These are phyloP conservation scores for Phaeosphaeriaceae sp. DNA, from an alignment of 2,329 filamentous ascomycete species.

Conservation along the genomic window DNA sequence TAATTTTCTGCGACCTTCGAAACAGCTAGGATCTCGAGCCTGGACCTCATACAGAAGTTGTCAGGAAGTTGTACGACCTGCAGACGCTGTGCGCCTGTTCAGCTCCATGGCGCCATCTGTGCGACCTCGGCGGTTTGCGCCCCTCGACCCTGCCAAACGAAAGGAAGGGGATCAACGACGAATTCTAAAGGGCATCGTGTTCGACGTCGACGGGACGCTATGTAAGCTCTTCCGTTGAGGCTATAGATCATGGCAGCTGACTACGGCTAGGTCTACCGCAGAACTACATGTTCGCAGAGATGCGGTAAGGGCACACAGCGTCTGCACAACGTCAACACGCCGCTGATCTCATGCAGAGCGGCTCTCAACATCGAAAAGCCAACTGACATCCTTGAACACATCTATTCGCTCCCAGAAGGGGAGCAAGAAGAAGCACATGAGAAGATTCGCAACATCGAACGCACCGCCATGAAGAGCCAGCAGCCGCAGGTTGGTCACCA, in stretches of 20 bases:
- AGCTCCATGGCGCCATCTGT: conserved; percentile 23
- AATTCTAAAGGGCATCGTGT: conserved; percentile 69
- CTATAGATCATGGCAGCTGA: conserved; percentile 9
- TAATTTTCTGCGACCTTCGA: conserved; percentile 4
- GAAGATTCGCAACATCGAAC: conserved; percentile 81
- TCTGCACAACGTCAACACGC: background rate
- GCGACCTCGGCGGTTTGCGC: conserved; percentile 58
- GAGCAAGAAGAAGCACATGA: conserved; percentile 72
- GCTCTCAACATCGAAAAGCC: conserved; percentile 74
- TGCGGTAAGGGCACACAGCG: conserved; percentile 64
- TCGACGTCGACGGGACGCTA: conserved; percentile 94
- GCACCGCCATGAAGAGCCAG: conserved; percentile 79
- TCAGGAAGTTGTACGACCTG: background rate
- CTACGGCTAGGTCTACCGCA: conserved; percentile 74
- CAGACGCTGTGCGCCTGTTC: conserved; percentile 1
- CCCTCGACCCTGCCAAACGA: conserved; percentile 50
- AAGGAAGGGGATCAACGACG: conserved; percentile 48
- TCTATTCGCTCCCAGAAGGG: conserved; percentile 73
- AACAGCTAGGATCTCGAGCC: conserved; percentile 1
- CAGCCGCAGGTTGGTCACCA: conserved; percentile 69
- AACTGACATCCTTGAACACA: conserved; percentile 87
- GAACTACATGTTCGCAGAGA: conserved; percentile 93
- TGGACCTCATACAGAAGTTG: background rate
- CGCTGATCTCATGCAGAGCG: conserved; percentile 24
- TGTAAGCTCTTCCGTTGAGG: conserved; percentile 64